A percentile compares a stretch with the other conserved stretches of the same genome.
These are phyloP conservation scores for Coniferiporia sulphurascens DNA, from an alignment of 1,284 basidiomycete genomes.

Conservation along the genomic window DNA sequence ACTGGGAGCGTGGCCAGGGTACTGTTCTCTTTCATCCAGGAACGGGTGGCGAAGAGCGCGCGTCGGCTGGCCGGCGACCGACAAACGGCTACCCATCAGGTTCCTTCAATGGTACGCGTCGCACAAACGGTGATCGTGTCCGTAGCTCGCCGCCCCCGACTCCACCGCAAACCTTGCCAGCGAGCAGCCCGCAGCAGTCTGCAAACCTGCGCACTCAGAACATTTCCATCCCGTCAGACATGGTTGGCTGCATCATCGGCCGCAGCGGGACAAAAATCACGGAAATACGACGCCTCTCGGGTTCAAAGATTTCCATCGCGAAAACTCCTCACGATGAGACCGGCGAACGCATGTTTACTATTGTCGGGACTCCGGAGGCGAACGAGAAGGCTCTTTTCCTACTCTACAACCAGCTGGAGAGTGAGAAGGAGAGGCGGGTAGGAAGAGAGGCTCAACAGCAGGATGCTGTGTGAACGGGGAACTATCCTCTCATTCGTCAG, in stretches of 20 bases:
- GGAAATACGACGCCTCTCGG: constrained; percentile 94
- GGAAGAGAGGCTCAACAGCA: constrained; percentile 60
- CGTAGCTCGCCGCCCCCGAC: constrained; percentile 51
- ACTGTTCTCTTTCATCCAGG: constrained; percentile 96
- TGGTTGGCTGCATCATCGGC: constrained; percentile 98
- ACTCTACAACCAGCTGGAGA: constrained; percentile 95
- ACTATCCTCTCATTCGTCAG: background rate
- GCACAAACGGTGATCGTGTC: constrained; percentile 53
- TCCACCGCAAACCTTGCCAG: constrained; percentile 44
- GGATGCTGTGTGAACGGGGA: constrained; percentile 1
- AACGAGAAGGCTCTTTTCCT: constrained; percentile 97
- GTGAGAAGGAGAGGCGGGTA: constrained; percentile 89
- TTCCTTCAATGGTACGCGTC: constrained; percentile 44
- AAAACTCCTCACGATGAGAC: constrained; percentile 98
- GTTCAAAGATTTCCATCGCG: constrained; percentile 96
- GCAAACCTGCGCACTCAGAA: constrained; percentile 94
- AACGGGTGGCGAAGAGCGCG: constrained; percentile 63
- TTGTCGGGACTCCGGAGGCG: constrained; percentile 92
- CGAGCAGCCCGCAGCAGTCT: constrained; percentile 44
- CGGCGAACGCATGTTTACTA: constrained; percentile 99
- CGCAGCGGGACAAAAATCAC: constrained; percentile 98
- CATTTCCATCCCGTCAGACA: constrained; percentile 97
- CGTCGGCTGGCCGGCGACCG: constrained; percentile 45
- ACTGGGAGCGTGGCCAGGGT: constrained; percentile 91
- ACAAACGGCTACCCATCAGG: constrained; percentile 37